A percentile compares a stretch with the other conserved stretches of the same genome.
phyloP scores from a whole-genome alignment of 192 early-diverging fungal species.

The Phycomyces nitens region DNA sequence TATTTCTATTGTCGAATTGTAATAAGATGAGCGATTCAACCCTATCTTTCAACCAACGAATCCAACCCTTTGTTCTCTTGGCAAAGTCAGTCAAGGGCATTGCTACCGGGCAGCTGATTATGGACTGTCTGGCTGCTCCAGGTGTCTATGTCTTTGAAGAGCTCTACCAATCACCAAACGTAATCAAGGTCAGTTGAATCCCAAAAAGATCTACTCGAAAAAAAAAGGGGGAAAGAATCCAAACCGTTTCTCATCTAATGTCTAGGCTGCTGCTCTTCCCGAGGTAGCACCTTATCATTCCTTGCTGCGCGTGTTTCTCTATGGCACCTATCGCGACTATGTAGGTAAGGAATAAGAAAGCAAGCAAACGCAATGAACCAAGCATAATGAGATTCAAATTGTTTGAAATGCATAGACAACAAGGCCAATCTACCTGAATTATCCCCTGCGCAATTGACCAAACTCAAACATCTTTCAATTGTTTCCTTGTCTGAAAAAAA shows the following conservation, averaged over 20 bases:
- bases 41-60: constrained; percentile 33
- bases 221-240: not conserved
- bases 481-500: constrained; percentile 65
- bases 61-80: constrained; percentile 71
- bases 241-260: not conserved
- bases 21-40: not conserved
- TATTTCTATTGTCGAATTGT: no score
- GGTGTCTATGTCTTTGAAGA: constrained; percentile 80
- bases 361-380: not conserved
- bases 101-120: constrained; percentile 66
- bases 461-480: constrained; percentile 75
- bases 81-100: constrained; percentile 77
- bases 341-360: constrained; percentile 45
- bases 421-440: constrained; percentile 44
- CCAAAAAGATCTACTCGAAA: no score
- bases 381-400: no score
- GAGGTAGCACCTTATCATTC: constrained; percentile 48
- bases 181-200: constrained; percentile 53
- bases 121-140: constrained; percentile 64
- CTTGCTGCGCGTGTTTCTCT: constrained; percentile 77
- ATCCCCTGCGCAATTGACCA: constrained; percentile 44
- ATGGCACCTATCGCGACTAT: constrained; percentile 77
- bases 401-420: no score
- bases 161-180: constrained; percentile 63
- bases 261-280: constrained; percentile 44